A percentile compares a stretch with the other conserved stretches of the same genome.
phyloP scores from a whole-genome alignment of 2,329 filamentous ascomycete genomes.

The Ceratocystis papillata region DNA sequence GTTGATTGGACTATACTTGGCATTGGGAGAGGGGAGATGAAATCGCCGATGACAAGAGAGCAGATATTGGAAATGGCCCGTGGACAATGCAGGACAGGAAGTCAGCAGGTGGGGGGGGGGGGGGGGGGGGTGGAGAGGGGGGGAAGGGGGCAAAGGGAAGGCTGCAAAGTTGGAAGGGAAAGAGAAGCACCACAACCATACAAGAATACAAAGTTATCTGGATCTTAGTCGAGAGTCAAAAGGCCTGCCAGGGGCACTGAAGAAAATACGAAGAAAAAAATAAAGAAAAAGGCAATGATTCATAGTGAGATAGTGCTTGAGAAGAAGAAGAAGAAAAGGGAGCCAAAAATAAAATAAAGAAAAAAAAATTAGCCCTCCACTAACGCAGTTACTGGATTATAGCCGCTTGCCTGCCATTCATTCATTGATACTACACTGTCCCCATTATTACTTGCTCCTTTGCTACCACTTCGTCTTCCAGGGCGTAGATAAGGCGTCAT shows the following conservation, averaged over 20 bases:
- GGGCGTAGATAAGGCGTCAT: conserved; percentile 10
- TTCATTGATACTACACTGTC: not conserved
- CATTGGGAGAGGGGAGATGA: not conserved
- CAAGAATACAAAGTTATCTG: too few species aligned
- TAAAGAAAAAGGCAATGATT: not conserved
- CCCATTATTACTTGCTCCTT: not conserved
- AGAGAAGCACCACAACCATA: not conserved
- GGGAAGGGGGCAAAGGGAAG: conserved; percentile 1
- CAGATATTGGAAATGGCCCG: not conserved
- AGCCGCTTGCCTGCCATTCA: not conserved
- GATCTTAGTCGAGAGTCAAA: not conserved
- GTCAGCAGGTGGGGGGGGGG: not conserved
- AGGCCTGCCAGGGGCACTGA: conserved; percentile 12
- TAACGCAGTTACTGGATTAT: not conserved
- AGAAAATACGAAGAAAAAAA: not conserved
- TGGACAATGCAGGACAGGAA: not conserved
- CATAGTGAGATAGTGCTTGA: not conserved
- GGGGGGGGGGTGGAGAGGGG: not conserved
- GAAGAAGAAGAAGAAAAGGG: conserved; percentile 8
- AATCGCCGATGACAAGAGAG: not conserved
- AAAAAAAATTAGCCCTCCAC: not conserved
- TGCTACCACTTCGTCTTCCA: not conserved
- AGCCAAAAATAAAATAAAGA: not conserved
- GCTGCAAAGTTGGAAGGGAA: not conserved
- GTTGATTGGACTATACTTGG: not conserved